Base-by-base conservation (phyloP, 139 green algal genomes). In the Chlamydomonas sp. region DNA sequence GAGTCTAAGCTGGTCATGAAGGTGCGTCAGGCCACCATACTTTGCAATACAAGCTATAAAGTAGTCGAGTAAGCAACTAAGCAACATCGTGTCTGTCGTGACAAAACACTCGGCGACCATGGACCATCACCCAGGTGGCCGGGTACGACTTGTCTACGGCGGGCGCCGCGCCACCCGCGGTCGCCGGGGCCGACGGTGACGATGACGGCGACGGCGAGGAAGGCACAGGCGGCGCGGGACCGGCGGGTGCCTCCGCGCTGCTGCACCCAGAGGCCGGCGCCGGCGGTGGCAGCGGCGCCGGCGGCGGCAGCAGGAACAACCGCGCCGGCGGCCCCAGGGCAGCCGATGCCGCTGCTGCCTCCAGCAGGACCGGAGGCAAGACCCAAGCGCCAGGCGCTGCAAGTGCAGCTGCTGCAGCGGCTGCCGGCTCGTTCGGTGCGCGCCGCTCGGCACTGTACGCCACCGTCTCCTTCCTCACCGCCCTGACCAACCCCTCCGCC, bases 1-100 rank as follows among this genome's bases (percentile, higher is more conserved):
- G 95, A 98, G 49, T 97, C 84, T 79, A 97, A 97, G 89, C 88
- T 97, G 3, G 88, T 98, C 60, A 94, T 96, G 84, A 99, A 99
- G 94, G 93, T 99, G 63, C 78, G 90, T 18, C 31, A 49, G 31
- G 31, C 31, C 31, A 49, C 31, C 31, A 49, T 49, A 49, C 31
- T 49, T 49, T 49, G 31, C 31, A 49, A 49, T 49, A 49, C 31
- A 49, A 49, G 31, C 31, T 49, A 49, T 49, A 49, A 49, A 49
- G 31, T 49, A 49, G 31, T 49, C 31, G 31, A 64, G 75, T 58
- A 80, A n/a, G 5, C 31, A 62, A 63, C 6, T 14, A 16, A 63
- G 5, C 77, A 66, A 64, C 57, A 68, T 81, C 49, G 58, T 5
- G 57, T 66, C 9, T 9, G 31, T 58, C 58, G 77, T 58, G 66